phyloP scores from a whole-genome alignment of 106 monocot species.

The Alisma plantagoaquatica region DNA sequence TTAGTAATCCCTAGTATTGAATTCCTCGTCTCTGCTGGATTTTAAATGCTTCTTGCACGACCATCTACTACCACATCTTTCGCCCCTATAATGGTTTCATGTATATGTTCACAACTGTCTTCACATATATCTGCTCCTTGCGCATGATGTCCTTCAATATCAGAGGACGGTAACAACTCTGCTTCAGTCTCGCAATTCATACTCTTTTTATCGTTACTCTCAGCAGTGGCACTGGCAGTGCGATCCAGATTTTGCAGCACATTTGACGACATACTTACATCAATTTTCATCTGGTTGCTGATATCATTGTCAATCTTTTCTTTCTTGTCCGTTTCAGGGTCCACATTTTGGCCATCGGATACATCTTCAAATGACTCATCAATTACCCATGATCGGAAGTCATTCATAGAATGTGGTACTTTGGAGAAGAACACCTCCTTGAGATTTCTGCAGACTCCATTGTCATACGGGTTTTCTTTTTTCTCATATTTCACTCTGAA shows the following conservation, averaged over 20 bases:
- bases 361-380: slow-evolving; percentile 26
- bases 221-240: no score
- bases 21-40: no score
- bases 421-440: slow-evolving; percentile 37
- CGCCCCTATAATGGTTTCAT: no score
- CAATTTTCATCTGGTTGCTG: slow-evolving; percentile 11
- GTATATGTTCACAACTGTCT: no score
- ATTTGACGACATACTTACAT: slow-evolving; percentile 3
- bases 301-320: slow-evolving; percentile 48
- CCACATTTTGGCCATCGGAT: slow-evolving; percentile 24
- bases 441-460: slow-evolving; percentile 31
- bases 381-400: slow-evolving; percentile 41
- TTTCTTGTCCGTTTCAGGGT: slow-evolving; percentile 4
- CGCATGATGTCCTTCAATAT: slow-evolving; percentile 15
- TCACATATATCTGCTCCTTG: no score
- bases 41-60: no score
- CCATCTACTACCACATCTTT: no score
- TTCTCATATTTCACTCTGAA: slow-evolving; percentile 61
- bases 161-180: slow-evolving; percentile 30
- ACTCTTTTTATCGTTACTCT: slow-evolving; percentile 27
- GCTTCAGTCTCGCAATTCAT: slow-evolving; percentile 11
- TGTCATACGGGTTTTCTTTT: slow-evolving; percentile 59
- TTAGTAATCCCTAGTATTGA: no score
- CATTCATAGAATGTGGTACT: slow-evolving; percentile 47
- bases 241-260: slow-evolving; percentile 38